phyloP scores from a whole-genome alignment of 306 rosid species.

The Vigna reflexopilosa region DNA sequence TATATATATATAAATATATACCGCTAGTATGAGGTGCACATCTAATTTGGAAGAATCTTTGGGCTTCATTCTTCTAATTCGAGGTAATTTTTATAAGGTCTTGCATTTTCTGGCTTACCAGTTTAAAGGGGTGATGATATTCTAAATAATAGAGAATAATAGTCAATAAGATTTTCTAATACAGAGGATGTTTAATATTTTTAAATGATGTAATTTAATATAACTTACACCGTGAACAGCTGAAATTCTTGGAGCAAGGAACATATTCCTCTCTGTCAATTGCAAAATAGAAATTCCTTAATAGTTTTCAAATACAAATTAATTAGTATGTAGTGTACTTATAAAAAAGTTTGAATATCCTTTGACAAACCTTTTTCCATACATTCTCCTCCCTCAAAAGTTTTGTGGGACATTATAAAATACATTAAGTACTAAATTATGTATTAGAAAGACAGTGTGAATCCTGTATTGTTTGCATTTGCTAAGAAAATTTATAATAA shows the following conservation, averaged over 20 bases:
- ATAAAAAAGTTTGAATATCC: background rate
- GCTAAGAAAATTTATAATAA: background rate
- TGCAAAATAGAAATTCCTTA: conserved; percentile 1
- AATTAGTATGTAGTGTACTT: background rate
- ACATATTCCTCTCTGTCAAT: conserved; percentile 55
- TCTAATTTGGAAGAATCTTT: no score
- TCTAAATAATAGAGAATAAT: background rate
- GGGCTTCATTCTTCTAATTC: no score
- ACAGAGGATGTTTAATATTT: background rate
- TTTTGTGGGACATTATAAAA: background rate
- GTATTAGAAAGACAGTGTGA: background rate
- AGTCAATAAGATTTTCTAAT: background rate
- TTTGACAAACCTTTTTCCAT: background rate
- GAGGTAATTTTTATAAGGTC: no score
- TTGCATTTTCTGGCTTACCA: no score
- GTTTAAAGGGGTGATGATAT: background rate
- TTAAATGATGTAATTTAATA: background rate
- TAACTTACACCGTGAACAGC: conserved; percentile 71
- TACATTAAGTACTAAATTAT: background rate
- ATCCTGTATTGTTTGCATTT: background rate
- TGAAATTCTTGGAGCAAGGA: conserved; percentile 62
- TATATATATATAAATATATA: no score
- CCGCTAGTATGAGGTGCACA: no score
- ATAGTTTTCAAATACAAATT: background rate
- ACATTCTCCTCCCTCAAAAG: background rate